phyloP scores from a whole-genome alignment of 805 yeast species.

The Lachancea sp. region DNA sequence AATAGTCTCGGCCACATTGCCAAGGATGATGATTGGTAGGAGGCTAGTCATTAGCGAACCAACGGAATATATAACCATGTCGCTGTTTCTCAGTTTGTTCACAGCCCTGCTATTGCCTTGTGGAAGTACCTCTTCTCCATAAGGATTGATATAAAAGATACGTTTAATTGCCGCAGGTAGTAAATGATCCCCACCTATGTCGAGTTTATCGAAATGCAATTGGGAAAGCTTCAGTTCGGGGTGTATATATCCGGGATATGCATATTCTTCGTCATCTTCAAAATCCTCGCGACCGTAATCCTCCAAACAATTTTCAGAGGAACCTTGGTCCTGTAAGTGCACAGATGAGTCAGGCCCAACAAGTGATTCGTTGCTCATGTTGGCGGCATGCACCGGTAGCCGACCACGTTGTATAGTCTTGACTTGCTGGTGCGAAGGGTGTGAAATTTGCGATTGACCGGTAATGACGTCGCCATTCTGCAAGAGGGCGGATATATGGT shows the following conservation, averaged over 20 bases:
- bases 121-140: conserved; percentile 82
- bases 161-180: conserved; percentile 68
- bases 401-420: conserved; percentile 11
- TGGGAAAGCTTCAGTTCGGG: conserved; percentile 75
- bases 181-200: conserved; percentile 43
- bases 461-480: conserved; percentile 66
- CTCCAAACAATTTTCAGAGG: conserved; percentile 11
- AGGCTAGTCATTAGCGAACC: conserved; percentile 88
- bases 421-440: conserved; percentile 44
- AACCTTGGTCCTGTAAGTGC: conserved; percentile 19
- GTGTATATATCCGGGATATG: conserved; percentile 40
- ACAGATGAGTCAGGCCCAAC: conserved; percentile 15
- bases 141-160: conserved; percentile 75
- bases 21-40: conserved; percentile 66
- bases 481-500: conserved; percentile 75
- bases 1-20: conserved; percentile 66
- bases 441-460: conserved; percentile 92
- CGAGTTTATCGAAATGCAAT: conserved; percentile 45
- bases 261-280: conserved; percentile 52
- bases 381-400: conserved; percentile 14
- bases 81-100: conserved; percentile 42
- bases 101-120: conserved; percentile 58
- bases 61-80: conserved; percentile 64
- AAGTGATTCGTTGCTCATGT: conserved; percentile 19
- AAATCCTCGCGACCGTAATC: conserved; percentile 22